Evolutionary conservation across 2,329 filamentous ascomycete genomes (phyloP), one percentile per base, ranked within the genome.

Genomic region (Penicillium sp.): DNA sequence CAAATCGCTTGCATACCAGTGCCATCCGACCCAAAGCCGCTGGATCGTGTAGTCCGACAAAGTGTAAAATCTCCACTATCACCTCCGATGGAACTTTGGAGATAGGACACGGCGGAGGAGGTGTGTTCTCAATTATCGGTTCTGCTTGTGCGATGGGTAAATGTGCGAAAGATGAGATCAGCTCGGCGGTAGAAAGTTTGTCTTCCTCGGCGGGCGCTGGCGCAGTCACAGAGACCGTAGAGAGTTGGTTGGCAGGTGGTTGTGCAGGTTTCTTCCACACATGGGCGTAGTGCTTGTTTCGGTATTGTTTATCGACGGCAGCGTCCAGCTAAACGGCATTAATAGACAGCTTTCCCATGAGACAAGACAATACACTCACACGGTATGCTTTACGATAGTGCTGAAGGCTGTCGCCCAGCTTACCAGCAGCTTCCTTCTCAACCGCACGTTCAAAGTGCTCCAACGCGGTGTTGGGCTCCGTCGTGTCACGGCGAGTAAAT

Each of bases 381-480:
- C 87, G 85, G 70, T 95, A 97, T 0, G 94, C 94, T 70, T 88
- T 91, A 43, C 94, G 85, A 71, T 99, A 99, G 46, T 95, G 81
- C 59, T 83, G 85, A 50, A 99, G 71, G 68, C 93, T 97, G 58
- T 97, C 93, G 5, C 92, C 91, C 46, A 97, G 79, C 57, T 85
- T 94, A 0, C 94, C 94, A 63, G 88, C 84, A 0, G 81, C 83
- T 74, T 99, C 94, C 71, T 86, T 91, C 73, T 95, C 88, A 51
- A 96, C 92, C 3, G 93, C 94, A 68, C 84, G 85, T 70, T 97
- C 94, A 65, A 94, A 97, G 70, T 96, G 89, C 63, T 97, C 94
- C 15, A 99, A 74, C 0, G 94, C 94, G 10, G 92, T 89, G 21
- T 79, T 77, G 4, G 88, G 88, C 61, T 87, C 82, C 21, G 61